A percentile compares a stretch with the other conserved stretches of the same genome.
Evolutionary conservation across 2,329 filamentous ascomycete genomes (phyloP).

Genomic region (Microsporum ferrugineum): DNA sequence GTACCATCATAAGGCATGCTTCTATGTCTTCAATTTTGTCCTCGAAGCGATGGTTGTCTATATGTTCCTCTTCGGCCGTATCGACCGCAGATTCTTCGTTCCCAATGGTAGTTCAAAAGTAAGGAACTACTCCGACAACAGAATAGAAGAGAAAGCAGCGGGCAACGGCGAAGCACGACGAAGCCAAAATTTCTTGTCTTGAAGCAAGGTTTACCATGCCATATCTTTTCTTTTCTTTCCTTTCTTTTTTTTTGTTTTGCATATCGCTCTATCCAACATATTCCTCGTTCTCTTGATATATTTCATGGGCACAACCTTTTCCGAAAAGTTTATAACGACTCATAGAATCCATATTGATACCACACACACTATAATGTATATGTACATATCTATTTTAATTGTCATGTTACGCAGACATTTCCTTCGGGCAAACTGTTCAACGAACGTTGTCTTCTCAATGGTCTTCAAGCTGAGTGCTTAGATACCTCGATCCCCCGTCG

Average conservation of each 20-base stretch:
- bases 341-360: too few relatives aligned
- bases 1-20: slow-evolving; percentile 60
- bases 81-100: slow-evolving; percentile 65
- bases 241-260: neutral
- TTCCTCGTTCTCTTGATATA: neutral
- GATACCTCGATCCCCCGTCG: slow-evolving; percentile 10
- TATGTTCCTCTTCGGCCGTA: slow-evolving; percentile 54
- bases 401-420: neutral
- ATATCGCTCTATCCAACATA: too few relatives aligned
- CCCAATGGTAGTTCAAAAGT: slow-evolving; percentile 50
- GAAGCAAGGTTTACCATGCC: neutral
- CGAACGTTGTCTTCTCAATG: neutral
- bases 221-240: neutral
- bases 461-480: neutral
- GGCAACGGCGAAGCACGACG: neutral
- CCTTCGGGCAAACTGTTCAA: neutral
- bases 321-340: too few relatives aligned
- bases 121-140: slow-evolving; percentile 6
- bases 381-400: too few relatives aligned
- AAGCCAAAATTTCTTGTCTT: neutral
- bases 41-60: slow-evolving; percentile 61
- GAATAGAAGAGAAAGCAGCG: neutral
- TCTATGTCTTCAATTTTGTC: slow-evolving; percentile 68
- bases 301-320: too few relatives aligned
- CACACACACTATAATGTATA: too few relatives aligned